These are phyloP conservation scores for Euryodendron excelsum DNA, from an alignment of 148 eudicot genomes.

Conservation along the genomic window DNA sequence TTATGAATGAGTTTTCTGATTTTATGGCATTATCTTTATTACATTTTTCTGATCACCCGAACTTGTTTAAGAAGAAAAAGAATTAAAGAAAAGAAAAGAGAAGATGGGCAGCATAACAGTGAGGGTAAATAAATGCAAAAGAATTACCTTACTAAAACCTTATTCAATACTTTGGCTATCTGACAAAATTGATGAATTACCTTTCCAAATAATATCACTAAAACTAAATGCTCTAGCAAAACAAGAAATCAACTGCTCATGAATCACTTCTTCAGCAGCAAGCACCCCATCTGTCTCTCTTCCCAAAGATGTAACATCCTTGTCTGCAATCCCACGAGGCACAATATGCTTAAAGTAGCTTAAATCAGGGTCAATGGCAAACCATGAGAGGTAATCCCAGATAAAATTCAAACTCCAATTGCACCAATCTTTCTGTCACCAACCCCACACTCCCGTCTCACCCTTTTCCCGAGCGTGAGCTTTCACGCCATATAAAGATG, in stretches of 20 bases:
- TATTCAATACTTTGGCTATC: slow-evolving; percentile 25
- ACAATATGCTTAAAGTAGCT: slow-evolving; percentile 77
- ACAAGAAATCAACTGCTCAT: slow-evolving; percentile 76
- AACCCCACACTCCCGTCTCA: slow-evolving; percentile 90
- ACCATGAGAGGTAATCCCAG: slow-evolving; percentile 85
- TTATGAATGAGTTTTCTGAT: too few relatives aligned
- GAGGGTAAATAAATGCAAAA: too few relatives aligned
- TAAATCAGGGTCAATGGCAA: slow-evolving; percentile 83
- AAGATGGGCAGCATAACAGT: neutral
- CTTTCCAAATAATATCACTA: slow-evolving; percentile 35
- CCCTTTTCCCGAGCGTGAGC: slow-evolving; percentile 60
- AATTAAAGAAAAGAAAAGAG: neutral
- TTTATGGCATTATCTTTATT: too few relatives aligned
- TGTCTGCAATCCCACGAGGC: slow-evolving; percentile 85
- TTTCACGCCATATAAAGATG: slow-evolving; percentile 63
- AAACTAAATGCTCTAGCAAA: slow-evolving; percentile 61
- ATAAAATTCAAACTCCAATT: slow-evolving; percentile 79
- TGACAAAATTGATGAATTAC: slow-evolving; percentile 21
- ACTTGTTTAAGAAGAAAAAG: neutral
- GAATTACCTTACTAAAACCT: slow-evolving; percentile 16
- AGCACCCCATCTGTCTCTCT: slow-evolving; percentile 53
- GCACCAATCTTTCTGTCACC: slow-evolving; percentile 87
- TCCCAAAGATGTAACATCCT: slow-evolving; percentile 77
- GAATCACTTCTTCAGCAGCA: slow-evolving; percentile 68
- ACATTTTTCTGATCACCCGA: neutral